A percentile compares a stretch with the other conserved stretches of the same genome.
Evolutionary conservation across 371 early-diverging fungal species (phyloP).

Genomic region (Mortierella sp.): DNA sequence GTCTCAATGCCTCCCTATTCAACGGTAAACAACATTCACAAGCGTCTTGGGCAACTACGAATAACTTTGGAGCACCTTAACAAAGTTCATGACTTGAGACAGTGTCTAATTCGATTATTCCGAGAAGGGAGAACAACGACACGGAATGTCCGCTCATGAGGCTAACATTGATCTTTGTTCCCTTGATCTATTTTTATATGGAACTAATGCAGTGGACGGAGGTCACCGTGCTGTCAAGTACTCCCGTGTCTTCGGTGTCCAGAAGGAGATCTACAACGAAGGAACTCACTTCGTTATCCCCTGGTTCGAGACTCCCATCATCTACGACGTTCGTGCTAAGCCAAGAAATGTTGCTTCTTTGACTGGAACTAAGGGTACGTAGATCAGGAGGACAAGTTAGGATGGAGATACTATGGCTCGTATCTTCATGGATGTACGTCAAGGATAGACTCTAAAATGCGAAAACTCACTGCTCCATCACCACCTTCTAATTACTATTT

Average conservation of each 20-base stretch:
- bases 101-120: neutral
- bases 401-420: neutral
- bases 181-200: neutral
- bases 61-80: neutral
- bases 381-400: neutral
- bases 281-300: slow-evolving; percentile 98
- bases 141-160: neutral
- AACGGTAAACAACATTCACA: slow-evolving; percentile 72
- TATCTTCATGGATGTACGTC: neutral
- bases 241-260: slow-evolving; percentile 95
- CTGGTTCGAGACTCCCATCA: slow-evolving; percentile 95
- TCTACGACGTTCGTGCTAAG: slow-evolving; percentile 98
- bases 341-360: slow-evolving; percentile 97
- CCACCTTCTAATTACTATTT: neutral
- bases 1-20: slow-evolving; percentile 83
- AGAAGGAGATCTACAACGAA: slow-evolving; percentile 87
- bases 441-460: neutral
- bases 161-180: neutral
- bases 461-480: neutral
- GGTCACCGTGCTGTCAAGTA: slow-evolving; percentile 99
- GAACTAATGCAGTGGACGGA: slow-evolving; percentile 87
- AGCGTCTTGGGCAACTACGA: neutral
- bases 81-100: neutral
- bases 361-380: slow-evolving; percentile 96
- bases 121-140: neutral